Percentiles rank a stretch among this genome's conserved stretches.
These are phyloP conservation scores for Exophiala sp. DNA, from an alignment of 2,329 filamentous ascomycete species.

Conservation along the genomic window DNA sequence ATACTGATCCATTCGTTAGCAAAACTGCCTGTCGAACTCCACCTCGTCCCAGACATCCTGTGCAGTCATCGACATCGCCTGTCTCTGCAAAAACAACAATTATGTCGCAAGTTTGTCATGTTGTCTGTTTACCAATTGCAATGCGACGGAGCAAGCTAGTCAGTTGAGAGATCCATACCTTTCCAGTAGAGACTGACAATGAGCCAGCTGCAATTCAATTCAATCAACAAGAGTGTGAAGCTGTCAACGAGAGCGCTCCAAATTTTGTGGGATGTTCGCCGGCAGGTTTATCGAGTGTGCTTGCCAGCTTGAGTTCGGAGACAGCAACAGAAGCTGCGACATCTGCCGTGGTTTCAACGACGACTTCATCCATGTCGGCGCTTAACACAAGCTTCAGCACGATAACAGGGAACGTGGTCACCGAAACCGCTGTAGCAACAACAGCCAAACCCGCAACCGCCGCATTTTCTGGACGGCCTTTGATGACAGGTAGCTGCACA, in stretches of 20 bases:
- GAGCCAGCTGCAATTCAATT: conserved; percentile 28
- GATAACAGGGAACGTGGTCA: conserved; percentile 18
- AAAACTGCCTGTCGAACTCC: conserved; percentile 28
- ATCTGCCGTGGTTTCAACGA: conserved; percentile 7
- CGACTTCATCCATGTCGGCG: conserved; percentile 11
- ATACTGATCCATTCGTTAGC: conserved; percentile 17
- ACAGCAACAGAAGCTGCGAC: neutral
- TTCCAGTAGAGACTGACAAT: neutral
- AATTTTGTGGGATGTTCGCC: conserved; percentile 30
- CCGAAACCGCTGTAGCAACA: conserved; percentile 7
- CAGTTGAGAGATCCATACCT: conserved; percentile 3
- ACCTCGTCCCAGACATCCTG: conserved; percentile 25
- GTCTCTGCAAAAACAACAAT: conserved; percentile 24
- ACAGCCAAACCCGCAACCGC: conserved; percentile 19
- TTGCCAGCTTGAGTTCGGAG: conserved; percentile 17
- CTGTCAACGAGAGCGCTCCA: conserved; percentile 29
- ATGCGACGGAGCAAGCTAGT: conserved; percentile 26
- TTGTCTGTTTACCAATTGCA: conserved; percentile 27
- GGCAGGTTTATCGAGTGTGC: conserved; percentile 18
- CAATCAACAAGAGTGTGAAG: conserved; percentile 28
- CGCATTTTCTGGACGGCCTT: conserved; percentile 19
- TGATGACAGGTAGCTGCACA: conserved; percentile 30
- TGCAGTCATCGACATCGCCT: conserved; percentile 28
- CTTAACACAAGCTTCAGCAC: conserved; percentile 14
- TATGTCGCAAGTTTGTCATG: conserved; percentile 30